These are phyloP conservation scores for Sporisorium scitamineum DNA, from an alignment of 1,284 basidiomycete species.

Conservation along the genomic window DNA sequence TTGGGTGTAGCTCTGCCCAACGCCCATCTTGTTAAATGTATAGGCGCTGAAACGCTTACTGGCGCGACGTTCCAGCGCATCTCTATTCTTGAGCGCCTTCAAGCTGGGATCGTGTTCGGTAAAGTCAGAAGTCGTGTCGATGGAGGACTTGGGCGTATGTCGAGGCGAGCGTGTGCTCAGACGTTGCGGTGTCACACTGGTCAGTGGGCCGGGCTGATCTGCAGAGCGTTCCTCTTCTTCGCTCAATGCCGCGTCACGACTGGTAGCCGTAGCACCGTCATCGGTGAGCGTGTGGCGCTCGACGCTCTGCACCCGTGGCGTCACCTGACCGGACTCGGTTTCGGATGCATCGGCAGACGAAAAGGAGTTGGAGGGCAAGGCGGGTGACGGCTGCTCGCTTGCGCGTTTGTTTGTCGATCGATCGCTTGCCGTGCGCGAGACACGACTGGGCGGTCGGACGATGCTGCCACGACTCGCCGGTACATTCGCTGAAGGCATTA, in stretches of 20 bases:
- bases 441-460: conserved; percentile 32
- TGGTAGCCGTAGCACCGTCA: background rate
- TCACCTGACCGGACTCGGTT: conserved; percentile 29
- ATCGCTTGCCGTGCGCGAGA: conserved; percentile 30
- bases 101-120: conserved; percentile 84
- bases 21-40: conserved; percentile 92
- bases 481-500: conserved; percentile 8
- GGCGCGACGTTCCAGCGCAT: conserved; percentile 88
- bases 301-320: conserved; percentile 32
- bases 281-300: conserved; percentile 49
- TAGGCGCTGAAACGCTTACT: conserved; percentile 97
- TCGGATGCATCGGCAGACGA: conserved; percentile 26
- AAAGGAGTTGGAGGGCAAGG: conserved; percentile 16
- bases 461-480: conserved; percentile 15
- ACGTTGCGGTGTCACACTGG: conserved; percentile 33
- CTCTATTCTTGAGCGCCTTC: conserved; percentile 86
- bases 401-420: conserved; percentile 17
- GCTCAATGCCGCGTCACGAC: conserved; percentile 7
- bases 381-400: conserved; percentile 23
- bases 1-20: conserved; percentile 54
- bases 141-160: conserved; percentile 40
- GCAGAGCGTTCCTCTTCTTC: conserved; percentile 24
- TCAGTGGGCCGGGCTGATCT: conserved; percentile 28
- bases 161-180: conserved; percentile 33
- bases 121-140: conserved; percentile 56